Conservation (phyloP, 257 asterid species). For the Catharanthus roseus region DNA sequence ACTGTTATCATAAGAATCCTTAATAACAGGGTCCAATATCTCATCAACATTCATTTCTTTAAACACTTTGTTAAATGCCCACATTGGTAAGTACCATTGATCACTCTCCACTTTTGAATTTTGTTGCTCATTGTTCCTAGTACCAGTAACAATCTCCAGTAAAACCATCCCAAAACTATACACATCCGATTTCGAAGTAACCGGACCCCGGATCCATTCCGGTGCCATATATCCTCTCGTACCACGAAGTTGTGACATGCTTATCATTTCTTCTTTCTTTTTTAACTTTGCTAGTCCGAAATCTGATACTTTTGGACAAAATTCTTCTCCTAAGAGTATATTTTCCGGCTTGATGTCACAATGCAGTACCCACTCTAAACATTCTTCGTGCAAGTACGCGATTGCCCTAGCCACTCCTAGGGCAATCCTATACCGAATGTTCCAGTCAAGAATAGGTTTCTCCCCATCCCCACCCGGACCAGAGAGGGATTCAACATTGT, state of each 20-base stretch:
- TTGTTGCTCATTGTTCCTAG: conserved; percentile 45
- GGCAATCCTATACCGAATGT: conserved; percentile 64
- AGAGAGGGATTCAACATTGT: background rate
- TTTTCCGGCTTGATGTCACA: conserved; percentile 92
- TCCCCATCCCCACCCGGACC: background rate
- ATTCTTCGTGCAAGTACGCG: conserved; percentile 85
- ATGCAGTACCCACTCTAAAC: conserved; percentile 88
- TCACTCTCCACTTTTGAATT: conserved; percentile 53
- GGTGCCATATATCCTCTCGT: conserved; percentile 90
- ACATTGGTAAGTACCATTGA: conserved; percentile 69
- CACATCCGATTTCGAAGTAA: conserved; percentile 80
- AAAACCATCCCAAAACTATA: conserved; percentile 77
- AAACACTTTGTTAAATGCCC: conserved; percentile 79
- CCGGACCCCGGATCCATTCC: conserved; percentile 65
- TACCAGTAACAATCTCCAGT: conserved; percentile 70
- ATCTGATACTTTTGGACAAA: conserved; percentile 88
- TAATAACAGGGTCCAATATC: conserved; percentile 52
- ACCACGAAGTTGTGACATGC: conserved; percentile 57
- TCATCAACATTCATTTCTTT: conserved; percentile 64
- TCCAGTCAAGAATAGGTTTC: conserved; percentile 69
- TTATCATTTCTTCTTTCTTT: conserved; percentile 69
- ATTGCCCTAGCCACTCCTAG: conserved; percentile 89
- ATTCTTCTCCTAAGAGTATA: conserved; percentile 77
- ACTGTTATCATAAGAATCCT: conserved; percentile 44
- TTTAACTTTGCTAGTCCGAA: conserved; percentile 78